Base-by-base conservation (phyloP, 257 asterid species). In the Ilex asprella region DNA sequence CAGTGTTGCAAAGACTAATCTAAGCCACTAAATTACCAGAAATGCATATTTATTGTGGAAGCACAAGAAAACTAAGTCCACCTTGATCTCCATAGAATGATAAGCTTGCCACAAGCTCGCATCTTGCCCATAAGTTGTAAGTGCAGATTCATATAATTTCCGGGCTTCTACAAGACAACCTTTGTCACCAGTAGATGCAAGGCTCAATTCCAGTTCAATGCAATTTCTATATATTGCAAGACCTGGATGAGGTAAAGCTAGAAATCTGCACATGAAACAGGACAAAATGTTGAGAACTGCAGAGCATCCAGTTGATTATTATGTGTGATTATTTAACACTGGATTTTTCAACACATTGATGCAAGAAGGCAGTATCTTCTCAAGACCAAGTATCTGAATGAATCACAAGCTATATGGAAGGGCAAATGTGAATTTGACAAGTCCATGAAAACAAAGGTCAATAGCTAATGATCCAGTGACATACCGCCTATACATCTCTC, bases 181-280 rank as follows among this genome's bases (percentile, higher is more conserved):
- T 66, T 75, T 83, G 73, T 79, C 81, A 31, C 95, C 89, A 14
- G 75, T 49, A 65, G 81, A 80, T n/a, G 86, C 88, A 67, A 85
- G 79, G 76, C 84, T 89, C 67, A 61, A 52, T 77, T 93, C 99
- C 66, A 87, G 84, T 73, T 81, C 87, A 56, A 93, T 87, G 77
- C 90, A 89, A 64, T 73, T 74, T 68, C 68, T 72, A 73, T 82
- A 84, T 51, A 84, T 12, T 31, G 79, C 69, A 60, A 87, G 87
- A 49, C 99, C 99, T 1, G 97, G 96, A 72, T 74, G 95, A 15
- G 99, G 99, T 78, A 87, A 79, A 55, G 81, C 79, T 47, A 93
- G 84, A 73, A 77, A 89, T 74, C 99, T 93, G 94, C 75, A 66
- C 47, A 35, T 39, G 21, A 52, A 32, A 60, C 53, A 30, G 50